Evolutionary conservation across 2,329 filamentous ascomycete species (phyloP), one percentile per base, ranked within the genome.

Genomic region (Xylariomycetidae sp.): DNA sequence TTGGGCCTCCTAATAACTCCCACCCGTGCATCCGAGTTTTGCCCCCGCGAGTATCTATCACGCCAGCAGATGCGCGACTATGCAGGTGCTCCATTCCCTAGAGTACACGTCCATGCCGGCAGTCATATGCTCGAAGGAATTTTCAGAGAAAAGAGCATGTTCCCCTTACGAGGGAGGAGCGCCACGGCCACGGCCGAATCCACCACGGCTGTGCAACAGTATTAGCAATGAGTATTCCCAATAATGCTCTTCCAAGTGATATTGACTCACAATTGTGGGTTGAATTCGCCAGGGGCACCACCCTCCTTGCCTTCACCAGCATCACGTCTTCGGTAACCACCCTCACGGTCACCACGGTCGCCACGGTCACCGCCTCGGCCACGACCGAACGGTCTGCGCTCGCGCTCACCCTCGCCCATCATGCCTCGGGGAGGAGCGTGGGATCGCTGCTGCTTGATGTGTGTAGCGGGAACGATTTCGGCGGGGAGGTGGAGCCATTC

Each of bases 361-460:
- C 68, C 68, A 51, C 75, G 63, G 59, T 76, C 75, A 49, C 74
- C 72, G 51, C 82, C 82, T 70, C 80, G 75, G 61, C 85, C 82
- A 73, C 87, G 84, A 69, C 85, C 74, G 62, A 86, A 87, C 54
- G 85, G 82, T 70, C 88, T 82, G 64, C 83, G 79, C 75, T 92
- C 87, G 71, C 75, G 76, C 64, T 82, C 78, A 49, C 76, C 72
- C 66, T 94, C 89, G 59, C 88, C 88, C 75, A 97, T 82, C 92
- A 98, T 97, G 65, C 92, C 92, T 63, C 92, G 89, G 64, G 92
- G 90, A 70, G 90, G 90, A 74, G 88, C 89, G 73, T 96, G 88
- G 60, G 88, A 92, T 71, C 92, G 88, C 80, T 96, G 88, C 79
- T 96, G 89, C 87, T 98, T 98, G 77, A 98, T 97, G 85, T 98